Evolutionary conservation across 306 rosid genomes (phyloP).

Genomic region (Parietaria judaica): DNA sequence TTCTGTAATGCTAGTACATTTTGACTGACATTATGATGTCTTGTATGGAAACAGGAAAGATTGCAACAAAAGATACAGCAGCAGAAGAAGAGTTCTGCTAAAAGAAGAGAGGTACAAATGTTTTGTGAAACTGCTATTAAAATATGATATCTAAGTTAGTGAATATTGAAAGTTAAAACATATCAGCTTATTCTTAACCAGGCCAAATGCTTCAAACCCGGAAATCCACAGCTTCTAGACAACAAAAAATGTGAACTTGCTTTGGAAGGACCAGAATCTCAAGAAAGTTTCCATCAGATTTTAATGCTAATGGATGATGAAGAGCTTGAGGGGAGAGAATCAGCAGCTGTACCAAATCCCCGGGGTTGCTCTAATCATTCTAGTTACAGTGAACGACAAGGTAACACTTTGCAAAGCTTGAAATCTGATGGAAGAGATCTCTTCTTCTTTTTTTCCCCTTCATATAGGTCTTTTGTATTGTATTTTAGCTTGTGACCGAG

Average conservation of each 20-base stretch:
- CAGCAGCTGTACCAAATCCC: slow-evolving; percentile 42
- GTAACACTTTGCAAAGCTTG: slow-evolving; percentile 69
- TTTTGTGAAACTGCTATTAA: slow-evolving; percentile 6
- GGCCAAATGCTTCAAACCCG: slow-evolving; percentile 37
- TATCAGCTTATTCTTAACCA: slow-evolving; percentile 31
- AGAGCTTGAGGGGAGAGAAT: slow-evolving; percentile 73
- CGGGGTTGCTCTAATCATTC: slow-evolving; percentile 51
- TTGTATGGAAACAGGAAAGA: slow-evolving; percentile 49
- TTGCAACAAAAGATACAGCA: slow-evolving; percentile 40
- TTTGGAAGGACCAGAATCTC: slow-evolving; percentile 38
- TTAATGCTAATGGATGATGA: slow-evolving; percentile 76
- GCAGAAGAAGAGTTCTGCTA: slow-evolving; percentile 38
- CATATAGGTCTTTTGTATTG: neutral
- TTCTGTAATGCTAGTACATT: slow-evolving; percentile 10
- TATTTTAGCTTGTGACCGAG: neutral
- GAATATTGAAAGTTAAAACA: slow-evolving; percentile 12
- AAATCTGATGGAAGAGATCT: slow-evolving; percentile 19
- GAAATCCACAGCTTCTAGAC: slow-evolving; percentile 27
- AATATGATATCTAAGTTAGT: slow-evolving; percentile 5
- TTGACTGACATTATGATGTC: slow-evolving; percentile 20
- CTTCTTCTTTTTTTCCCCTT: neutral
- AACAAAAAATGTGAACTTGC: slow-evolving; percentile 58
- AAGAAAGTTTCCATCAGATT: slow-evolving; percentile 36
- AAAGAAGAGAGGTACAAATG: slow-evolving; percentile 48
- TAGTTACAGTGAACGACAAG: slow-evolving; percentile 38